These are phyloP conservation scores for Solanum pinnatisectum DNA, from an alignment of 257 asterid genomes.

Conservation along the genomic window DNA sequence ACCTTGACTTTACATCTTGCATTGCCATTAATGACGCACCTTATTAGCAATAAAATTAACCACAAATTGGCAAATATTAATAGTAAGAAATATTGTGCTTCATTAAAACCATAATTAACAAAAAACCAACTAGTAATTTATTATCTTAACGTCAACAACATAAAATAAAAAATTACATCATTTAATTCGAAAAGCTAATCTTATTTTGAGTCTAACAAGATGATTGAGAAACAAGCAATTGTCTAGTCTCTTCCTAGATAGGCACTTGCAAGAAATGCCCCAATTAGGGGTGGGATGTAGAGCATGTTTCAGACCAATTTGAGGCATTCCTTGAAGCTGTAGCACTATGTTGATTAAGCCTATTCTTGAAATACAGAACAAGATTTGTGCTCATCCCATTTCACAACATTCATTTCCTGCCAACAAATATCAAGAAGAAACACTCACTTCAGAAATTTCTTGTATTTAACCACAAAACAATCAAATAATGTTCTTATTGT, in stretches of 20 bases:
- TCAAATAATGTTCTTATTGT: neutral
- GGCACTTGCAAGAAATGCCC: constrained; percentile 72
- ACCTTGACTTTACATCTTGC: neutral
- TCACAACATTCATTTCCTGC: neutral
- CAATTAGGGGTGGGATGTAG: constrained; percentile 52
- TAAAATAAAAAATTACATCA: neutral
- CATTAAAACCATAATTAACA: neutral
- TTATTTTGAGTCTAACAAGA: constrained; percentile 6
- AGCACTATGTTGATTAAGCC: constrained; percentile 40
- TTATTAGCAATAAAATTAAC: neutral
- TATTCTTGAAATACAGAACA: neutral
- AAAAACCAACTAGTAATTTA: neutral
- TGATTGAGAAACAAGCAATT: constrained; percentile 49
- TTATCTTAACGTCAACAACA: no score
- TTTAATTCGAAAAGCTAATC: no score
- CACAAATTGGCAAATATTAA: neutral
- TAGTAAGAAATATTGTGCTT: neutral
- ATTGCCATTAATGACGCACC: neutral
- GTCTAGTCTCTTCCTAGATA: constrained; percentile 66
- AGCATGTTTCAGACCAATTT: constrained; percentile 64
- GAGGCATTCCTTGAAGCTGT: constrained; percentile 49
- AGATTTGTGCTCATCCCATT: neutral
- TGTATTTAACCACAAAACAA: no score
- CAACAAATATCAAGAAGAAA: neutral
- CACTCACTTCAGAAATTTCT: no score